phyloP scores from a whole-genome alignment of 148 eudicot species.

The Mesembryanthemum crystallinum region DNA sequence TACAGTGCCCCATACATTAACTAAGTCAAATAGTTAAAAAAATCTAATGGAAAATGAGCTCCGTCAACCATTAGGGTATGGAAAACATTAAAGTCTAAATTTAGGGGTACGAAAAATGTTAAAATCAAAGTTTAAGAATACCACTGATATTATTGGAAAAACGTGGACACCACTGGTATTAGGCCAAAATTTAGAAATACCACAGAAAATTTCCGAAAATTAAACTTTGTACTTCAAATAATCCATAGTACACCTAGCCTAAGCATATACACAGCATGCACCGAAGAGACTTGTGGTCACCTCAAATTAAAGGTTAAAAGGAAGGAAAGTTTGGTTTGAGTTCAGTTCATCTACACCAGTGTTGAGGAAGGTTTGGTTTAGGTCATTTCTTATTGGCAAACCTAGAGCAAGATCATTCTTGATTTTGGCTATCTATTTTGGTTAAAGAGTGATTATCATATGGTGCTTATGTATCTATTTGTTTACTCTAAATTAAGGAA shows the following conservation, averaged over 20 bases:
- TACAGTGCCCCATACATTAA: too few relatives aligned
- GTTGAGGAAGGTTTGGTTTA: constrained; percentile 14
- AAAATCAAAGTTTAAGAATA: too few relatives aligned
- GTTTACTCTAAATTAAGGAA: background rate
- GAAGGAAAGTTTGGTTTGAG: background rate
- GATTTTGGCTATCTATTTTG: background rate
- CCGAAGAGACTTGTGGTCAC: constrained; percentile 7
- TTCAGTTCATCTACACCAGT: constrained; percentile 17
- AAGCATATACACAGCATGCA: constrained; percentile 4
- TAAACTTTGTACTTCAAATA: too few relatives aligned
- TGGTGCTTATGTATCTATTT: background rate
- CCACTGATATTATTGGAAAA: too few relatives aligned
- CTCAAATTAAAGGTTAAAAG: constrained; percentile 9
- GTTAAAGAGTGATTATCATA: background rate
- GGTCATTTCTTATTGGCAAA: constrained; percentile 13
- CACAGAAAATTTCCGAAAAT: too few relatives aligned
- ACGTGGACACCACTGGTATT: too few relatives aligned
- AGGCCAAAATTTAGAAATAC: too few relatives aligned
- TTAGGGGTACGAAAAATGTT: too few relatives aligned
- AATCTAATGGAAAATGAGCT: too few relatives aligned
- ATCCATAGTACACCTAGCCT: background rate
- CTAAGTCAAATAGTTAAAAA: too few relatives aligned
- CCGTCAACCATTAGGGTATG: too few relatives aligned
- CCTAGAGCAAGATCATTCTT: background rate
- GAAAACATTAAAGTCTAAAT: too few relatives aligned